Evolutionary conservation across 768 basidiomycete genomes (phyloP).

Genomic region (Fibroporia radiculosa): DNA sequence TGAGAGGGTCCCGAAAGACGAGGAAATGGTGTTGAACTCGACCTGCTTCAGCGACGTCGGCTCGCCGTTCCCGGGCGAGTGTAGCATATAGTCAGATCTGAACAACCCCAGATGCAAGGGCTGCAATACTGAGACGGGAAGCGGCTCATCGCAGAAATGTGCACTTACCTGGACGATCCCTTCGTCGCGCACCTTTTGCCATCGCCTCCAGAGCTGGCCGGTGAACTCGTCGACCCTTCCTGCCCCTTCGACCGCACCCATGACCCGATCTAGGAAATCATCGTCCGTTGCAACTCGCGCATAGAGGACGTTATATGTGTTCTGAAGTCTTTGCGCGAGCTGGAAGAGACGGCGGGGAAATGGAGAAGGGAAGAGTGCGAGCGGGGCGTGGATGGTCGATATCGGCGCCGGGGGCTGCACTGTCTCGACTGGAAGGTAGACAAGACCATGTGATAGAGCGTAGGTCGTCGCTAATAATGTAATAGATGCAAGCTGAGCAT

Average conservation of each 20-base stretch:
- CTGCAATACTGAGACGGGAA: slow-evolving; percentile 40
- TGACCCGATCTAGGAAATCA: slow-evolving; percentile 72
- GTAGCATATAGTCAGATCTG: slow-evolving; percentile 90
- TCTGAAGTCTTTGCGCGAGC: slow-evolving; percentile 59
- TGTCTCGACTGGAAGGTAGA: slow-evolving; percentile 61
- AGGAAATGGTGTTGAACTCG: slow-evolving; percentile 96
- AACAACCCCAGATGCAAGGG: slow-evolving; percentile 84
- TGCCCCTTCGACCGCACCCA: slow-evolving; percentile 74
- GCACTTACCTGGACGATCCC: slow-evolving; percentile 46
- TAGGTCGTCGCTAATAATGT: slow-evolving; percentile 68
- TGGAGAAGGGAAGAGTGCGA: slow-evolving; percentile 83
- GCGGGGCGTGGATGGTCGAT: slow-evolving; percentile 84
- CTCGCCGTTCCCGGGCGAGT: slow-evolving; percentile 34
- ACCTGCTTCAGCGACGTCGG: slow-evolving; percentile 75
- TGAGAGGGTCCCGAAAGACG: slow-evolving; percentile 81
- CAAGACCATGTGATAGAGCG: slow-evolving; percentile 76
- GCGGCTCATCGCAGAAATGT: neutral
- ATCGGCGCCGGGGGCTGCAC: slow-evolving; percentile 44
- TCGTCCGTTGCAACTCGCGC: slow-evolving; percentile 74
- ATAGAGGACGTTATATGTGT: slow-evolving; percentile 79
- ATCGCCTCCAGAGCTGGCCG: slow-evolving; percentile 78
- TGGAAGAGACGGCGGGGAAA: slow-evolving; percentile 70
- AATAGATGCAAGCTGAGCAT: slow-evolving; percentile 50
- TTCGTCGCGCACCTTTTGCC: slow-evolving; percentile 67
- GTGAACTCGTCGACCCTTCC: slow-evolving; percentile 84